These are phyloP conservation scores for Rhodocollybia butyracea DNA, from an alignment of 768 basidiomycete genomes.

Conservation along the genomic window DNA sequence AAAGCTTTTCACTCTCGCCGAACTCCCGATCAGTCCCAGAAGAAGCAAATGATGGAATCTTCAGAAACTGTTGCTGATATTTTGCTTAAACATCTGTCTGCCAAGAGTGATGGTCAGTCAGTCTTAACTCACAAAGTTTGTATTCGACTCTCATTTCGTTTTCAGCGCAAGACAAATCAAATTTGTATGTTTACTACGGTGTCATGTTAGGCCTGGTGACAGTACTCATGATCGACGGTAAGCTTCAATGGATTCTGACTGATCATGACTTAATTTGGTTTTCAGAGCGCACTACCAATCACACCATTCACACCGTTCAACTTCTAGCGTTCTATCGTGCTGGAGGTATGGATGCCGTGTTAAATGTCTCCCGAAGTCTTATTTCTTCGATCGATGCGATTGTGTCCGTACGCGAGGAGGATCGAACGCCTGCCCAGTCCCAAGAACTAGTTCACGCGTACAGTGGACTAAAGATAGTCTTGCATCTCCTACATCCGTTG, in stretches of 20 bases:
- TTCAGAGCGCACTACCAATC: constrained; percentile 72
- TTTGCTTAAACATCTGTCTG: constrained; percentile 66
- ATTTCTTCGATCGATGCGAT: constrained; percentile 55
- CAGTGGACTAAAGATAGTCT: constrained; percentile 75
- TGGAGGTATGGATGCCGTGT: constrained; percentile 69
- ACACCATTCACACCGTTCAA: constrained; percentile 78
- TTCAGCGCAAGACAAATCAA: constrained; percentile 21
- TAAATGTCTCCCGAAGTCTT: constrained; percentile 53
- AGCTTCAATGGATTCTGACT: constrained; percentile 8
- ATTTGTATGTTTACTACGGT: constrained; percentile 43
- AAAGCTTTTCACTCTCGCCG: constrained; percentile 84
- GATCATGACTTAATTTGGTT: constrained; percentile 5
- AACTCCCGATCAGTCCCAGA: constrained; percentile 70
- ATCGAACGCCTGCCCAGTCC: constrained; percentile 52
- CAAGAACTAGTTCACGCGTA: constrained; percentile 75
- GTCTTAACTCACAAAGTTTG: background rate
- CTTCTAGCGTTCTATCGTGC: constrained; percentile 68
- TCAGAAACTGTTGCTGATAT: constrained; percentile 69
- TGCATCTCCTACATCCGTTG: constrained; percentile 74
- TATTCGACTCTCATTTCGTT: background rate
- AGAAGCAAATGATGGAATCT: constrained; percentile 70
- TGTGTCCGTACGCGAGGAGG: constrained; percentile 45
- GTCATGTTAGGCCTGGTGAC: constrained; percentile 44
- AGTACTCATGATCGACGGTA: constrained; percentile 48
- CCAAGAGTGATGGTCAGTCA: constrained; percentile 50